Conservation (phyloP, 768 basidiomycete species). For the Butyriboletus loyo region DNA sequence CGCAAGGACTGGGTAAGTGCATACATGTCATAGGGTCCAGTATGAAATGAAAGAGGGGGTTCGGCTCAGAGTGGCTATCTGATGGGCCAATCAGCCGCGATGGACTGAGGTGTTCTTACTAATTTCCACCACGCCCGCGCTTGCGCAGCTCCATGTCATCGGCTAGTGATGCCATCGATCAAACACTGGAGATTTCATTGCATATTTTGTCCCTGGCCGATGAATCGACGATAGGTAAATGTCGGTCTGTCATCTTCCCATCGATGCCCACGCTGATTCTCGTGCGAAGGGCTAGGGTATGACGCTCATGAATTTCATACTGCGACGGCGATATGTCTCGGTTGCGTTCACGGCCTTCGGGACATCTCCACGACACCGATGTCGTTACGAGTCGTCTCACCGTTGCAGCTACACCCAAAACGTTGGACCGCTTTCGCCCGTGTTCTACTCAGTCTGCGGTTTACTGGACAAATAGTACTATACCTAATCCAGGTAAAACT, state of each 20-base stretch:
- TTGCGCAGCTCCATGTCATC: not conserved
- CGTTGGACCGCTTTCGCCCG: too few relatives aligned
- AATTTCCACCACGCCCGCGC: not conserved
- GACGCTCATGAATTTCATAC: conserved; percentile 13
- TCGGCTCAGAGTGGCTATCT: not conserved
- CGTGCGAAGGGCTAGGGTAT: conserved; percentile 2
- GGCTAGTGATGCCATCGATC: conserved; percentile 2
- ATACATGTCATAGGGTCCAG: conserved; percentile 16
- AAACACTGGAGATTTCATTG: not conserved
- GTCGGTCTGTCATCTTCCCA: not conserved
- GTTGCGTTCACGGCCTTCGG: conserved; percentile 6
- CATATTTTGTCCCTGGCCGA: conserved; percentile 5
- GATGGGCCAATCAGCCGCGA: not conserved
- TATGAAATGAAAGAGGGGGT: conserved; percentile 4
- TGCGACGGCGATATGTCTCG: not conserved
- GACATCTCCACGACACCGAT: not conserved
- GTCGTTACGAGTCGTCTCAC: too few relatives aligned
- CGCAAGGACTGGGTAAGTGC: not conserved
- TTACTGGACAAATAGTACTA: too few relatives aligned
- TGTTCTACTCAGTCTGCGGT: too few relatives aligned
- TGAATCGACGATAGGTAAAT: conserved; percentile 1
- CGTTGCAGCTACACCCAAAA: too few relatives aligned
- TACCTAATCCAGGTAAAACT: too few relatives aligned
- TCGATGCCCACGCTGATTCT: conserved; percentile 2
- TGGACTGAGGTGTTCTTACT: too few relatives aligned